A percentile compares a stretch with the other conserved stretches of the same genome.
Evolutionary conservation across 2,329 filamentous ascomycete genomes (phyloP).

Genomic region (Hypoxylon sp.): DNA sequence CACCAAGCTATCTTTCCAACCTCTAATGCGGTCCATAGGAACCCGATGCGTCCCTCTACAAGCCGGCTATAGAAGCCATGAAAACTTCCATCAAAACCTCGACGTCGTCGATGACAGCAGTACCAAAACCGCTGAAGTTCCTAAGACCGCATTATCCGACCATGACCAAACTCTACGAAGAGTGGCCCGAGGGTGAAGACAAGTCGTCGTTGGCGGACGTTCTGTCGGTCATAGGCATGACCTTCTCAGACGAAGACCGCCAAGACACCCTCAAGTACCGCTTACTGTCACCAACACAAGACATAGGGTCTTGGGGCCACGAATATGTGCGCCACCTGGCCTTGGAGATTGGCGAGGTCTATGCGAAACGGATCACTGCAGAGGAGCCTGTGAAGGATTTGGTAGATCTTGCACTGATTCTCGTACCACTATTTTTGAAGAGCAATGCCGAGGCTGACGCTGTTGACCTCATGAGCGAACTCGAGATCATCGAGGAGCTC

Average conservation of each 20-base stretch:
- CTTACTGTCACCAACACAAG: conserved; percentile 87
- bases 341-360: conserved; percentile 95
- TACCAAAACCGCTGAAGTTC: conserved; percentile 98
- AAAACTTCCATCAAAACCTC: conserved; percentile 99
- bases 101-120: conserved; percentile 98
- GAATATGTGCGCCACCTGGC: conserved; percentile 98
- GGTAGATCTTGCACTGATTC: conserved; percentile 83
- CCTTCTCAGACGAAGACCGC: conserved; percentile 95
- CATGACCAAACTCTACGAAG: conserved; percentile 87
- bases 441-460: conserved; percentile 99
- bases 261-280: conserved; percentile 97
- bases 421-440: conserved; percentile 95
- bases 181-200: conserved; percentile 87
- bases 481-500: conserved; percentile 96
- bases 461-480: conserved; percentile 95
- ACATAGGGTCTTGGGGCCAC: conserved; percentile 97
- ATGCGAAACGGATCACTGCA: conserved; percentile 86
- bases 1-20: neutral
- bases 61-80: conserved; percentile 93
- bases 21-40: conserved; percentile 70
- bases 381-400: conserved; percentile 89
- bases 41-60: conserved; percentile 88
- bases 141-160: conserved; percentile 95
- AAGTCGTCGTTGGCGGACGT: conserved; percentile 95
- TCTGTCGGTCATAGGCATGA: conserved; percentile 98